Evolutionary conservation across 306 rosid species (phyloP).

Genomic region (Vicia faba): DNA sequence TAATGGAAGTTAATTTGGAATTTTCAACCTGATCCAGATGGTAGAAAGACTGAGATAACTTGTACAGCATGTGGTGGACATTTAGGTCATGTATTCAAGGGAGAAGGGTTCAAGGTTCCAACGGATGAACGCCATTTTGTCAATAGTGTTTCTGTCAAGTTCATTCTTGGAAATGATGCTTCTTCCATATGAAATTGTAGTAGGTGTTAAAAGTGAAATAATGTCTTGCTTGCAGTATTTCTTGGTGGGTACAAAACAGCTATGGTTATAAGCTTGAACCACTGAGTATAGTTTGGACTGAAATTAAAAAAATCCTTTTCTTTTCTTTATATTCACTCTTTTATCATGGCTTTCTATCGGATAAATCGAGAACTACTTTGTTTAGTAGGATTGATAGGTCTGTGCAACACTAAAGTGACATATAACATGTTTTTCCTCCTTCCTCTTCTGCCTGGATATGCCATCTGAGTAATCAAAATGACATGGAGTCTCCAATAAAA

Average conservation of each 20-base stretch:
- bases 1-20: constrained; percentile 1
- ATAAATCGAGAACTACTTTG: neutral
- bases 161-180: constrained; percentile 48
- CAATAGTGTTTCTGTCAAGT: constrained; percentile 79
- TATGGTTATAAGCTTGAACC: constrained; percentile 7
- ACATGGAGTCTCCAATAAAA: too few relatives aligned
- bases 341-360: neutral
- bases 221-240: neutral
- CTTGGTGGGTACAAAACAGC: constrained; percentile 2
- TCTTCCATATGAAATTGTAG: constrained; percentile 37
- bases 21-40: constrained; percentile 86
- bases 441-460: neutral
- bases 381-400: neutral
- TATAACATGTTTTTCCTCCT: neutral
- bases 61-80: constrained; percentile 88
- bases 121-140: constrained; percentile 90
- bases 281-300: neutral
- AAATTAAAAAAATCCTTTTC: constrained; percentile 26
- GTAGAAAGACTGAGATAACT: constrained; percentile 85
- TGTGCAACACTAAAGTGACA: neutral
- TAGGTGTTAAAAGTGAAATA: neutral
- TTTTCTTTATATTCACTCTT: neutral
- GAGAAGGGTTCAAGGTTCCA: constrained; percentile 78
- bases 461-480: neutral
- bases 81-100: constrained; percentile 83